Conservation (phyloP, 106 monocot genomes). For the Dendrobium officinale region DNA sequence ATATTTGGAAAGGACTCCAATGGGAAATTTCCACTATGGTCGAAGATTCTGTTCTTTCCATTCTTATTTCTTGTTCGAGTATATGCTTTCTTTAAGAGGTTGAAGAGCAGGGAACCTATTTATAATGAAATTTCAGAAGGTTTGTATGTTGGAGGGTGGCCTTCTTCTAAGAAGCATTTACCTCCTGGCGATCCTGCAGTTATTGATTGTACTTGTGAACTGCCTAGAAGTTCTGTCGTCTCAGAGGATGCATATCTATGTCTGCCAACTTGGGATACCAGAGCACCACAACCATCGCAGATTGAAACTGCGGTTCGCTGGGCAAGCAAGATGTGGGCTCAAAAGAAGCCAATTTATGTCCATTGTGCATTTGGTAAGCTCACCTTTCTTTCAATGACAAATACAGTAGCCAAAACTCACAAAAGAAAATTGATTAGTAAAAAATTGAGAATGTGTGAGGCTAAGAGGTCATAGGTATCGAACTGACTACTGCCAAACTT, state of each 20-base stretch:
- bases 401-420: not conserved
- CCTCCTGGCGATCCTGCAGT: constrained; percentile 66
- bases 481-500: not conserved
- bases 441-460: not conserved
- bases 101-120: constrained; percentile 52
- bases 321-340: constrained; percentile 46
- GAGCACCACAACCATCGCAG: constrained; percentile 39
- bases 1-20: constrained; percentile 59
- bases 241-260: constrained; percentile 50
- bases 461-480: not conserved
- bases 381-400: not conserved
- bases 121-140: constrained; percentile 57
- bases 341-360: constrained; percentile 57
- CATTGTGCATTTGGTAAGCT: constrained; percentile 82
- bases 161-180: constrained; percentile 32
- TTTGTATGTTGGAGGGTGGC: constrained; percentile 82
- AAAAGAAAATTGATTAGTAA: not conserved
- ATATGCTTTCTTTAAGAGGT: constrained; percentile 41
- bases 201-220: constrained; percentile 91
- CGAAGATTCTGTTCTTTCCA: constrained; percentile 50
- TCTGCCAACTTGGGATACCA: constrained; percentile 73
- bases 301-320: constrained; percentile 74
- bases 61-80: constrained; percentile 33
- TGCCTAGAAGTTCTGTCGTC: constrained; percentile 41
- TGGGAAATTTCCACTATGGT: constrained; percentile 75